Conservation (phyloP, 768 basidiomycete species). For the Candolleomyces aberdarensis region DNA sequence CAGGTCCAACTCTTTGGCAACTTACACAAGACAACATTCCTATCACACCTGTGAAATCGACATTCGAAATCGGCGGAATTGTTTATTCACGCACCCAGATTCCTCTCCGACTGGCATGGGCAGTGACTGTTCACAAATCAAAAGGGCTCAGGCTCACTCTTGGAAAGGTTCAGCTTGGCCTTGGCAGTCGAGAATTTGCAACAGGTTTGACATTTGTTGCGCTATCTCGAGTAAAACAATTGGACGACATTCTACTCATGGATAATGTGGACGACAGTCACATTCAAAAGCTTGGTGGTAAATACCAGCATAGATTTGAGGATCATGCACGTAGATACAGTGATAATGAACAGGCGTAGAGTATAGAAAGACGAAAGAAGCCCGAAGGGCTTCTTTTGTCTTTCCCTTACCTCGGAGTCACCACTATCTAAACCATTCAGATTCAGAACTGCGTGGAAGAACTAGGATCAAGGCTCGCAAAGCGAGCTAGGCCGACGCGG, state of each 20-base stretch:
- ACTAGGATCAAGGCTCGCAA: no score
- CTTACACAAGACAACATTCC: background rate
- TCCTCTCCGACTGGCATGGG: background rate
- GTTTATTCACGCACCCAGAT: background rate
- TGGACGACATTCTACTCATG: background rate
- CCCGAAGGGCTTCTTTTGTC: no score
- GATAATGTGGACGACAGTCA: background rate
- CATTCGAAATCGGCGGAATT: background rate
- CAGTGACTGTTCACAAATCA: background rate
- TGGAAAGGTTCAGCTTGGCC: background rate
- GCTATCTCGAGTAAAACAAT: background rate
- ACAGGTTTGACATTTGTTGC: background rate
- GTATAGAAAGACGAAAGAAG: no score
- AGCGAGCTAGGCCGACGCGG: no score
- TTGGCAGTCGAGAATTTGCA: background rate
- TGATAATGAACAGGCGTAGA: no score
- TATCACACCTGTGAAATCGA: constrained; percentile 8
- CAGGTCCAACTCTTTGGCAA: constrained; percentile 3
- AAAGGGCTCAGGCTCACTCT: background rate
- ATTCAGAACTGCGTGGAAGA: no score
- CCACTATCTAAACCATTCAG: no score
- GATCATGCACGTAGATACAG: background rate
- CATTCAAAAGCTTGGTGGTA: background rate
- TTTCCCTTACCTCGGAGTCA: no score
- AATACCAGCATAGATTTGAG: background rate